A percentile compares a stretch with the other conserved stretches of the same genome.
Conservation (phyloP, 441 rosid species). For the Jatropha podagrica region DNA sequence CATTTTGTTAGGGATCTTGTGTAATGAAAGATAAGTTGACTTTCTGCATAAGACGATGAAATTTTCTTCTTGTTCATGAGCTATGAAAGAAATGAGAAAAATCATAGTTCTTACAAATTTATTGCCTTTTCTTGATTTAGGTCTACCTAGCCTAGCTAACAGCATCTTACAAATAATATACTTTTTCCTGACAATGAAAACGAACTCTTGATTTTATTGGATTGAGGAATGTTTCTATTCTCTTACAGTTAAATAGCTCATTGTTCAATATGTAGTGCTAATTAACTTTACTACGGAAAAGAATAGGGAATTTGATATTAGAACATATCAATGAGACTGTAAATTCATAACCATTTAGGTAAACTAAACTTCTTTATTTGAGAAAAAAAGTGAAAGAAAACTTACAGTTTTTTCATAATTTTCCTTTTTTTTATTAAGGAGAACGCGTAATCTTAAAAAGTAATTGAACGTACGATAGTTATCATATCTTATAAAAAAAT, state of each 20-base stretch:
- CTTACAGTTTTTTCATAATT: not conserved
- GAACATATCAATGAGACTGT: not conserved
- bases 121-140: not conserved
- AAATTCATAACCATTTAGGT: not conserved
- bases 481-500: too few species aligned
- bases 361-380: not conserved
- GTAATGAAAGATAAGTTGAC: conserved; percentile 30
- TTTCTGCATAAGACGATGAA: conserved; percentile 33
- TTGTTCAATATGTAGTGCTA: conserved; percentile 11
- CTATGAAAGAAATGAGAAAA: conserved; percentile 27
- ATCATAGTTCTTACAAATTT: conserved; percentile 15
- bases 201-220: not conserved
- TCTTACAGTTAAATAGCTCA: not conserved
- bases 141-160: not conserved
- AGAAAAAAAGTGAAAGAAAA: not conserved
- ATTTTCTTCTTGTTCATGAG: conserved; percentile 31
- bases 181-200: not conserved
- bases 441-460: too few species aligned
- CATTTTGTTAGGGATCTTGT: conserved; percentile 26
- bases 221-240: conserved; percentile 15
- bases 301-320: not conserved
- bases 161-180: conserved; percentile 12
- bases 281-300: conserved; percentile 22
- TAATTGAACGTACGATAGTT: too few species aligned
- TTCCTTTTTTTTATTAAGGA: not conserved